Percentiles rank a stretch among this genome's conserved stretches.
Evolutionary conservation across 2,329 filamentous ascomycete genomes (phyloP).

Genomic region (Neofusicoccum sp.): DNA sequence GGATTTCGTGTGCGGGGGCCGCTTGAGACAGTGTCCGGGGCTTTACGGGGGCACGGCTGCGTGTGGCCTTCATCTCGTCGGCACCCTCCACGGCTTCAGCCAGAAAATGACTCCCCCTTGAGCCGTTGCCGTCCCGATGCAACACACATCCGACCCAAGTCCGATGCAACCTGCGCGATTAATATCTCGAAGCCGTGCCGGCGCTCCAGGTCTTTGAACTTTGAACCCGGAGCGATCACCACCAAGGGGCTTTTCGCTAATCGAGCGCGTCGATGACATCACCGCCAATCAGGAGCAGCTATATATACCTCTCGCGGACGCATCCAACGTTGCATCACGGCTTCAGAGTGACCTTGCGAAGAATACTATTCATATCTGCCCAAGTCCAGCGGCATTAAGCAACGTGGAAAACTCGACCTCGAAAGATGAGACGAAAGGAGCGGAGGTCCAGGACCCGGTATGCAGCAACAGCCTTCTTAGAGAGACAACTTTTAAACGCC

Average conservation of each 20-base stretch:
- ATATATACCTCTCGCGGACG: neutral
- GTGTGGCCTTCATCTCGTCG: neutral
- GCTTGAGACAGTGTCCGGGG: slow-evolving; percentile 5
- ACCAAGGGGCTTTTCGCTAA: slow-evolving; percentile 15
- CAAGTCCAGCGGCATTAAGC: too few species aligned
- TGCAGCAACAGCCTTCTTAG: too few species aligned
- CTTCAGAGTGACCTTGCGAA: too few species aligned
- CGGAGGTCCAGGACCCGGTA: too few species aligned
- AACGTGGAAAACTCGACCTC: too few species aligned
- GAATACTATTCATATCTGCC: too few species aligned
- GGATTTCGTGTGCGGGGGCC: neutral
- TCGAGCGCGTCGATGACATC: slow-evolving; percentile 14
- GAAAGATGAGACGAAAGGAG: too few species aligned
- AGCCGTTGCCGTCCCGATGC: neutral
- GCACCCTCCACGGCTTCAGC: neutral
- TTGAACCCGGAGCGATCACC: slow-evolving; percentile 15
- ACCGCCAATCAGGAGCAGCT: neutral
- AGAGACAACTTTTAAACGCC: too few species aligned
- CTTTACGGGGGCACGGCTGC: neutral
- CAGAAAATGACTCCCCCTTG: slow-evolving; percentile 13
- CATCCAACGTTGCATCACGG: neutral
- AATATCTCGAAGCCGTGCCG: neutral
- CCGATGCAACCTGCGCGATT: slow-evolving; percentile 14
- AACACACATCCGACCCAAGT: neutral
- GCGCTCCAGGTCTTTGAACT: neutral